Evolutionary conservation across 1,284 basidiomycete genomes (phyloP).

Genomic region (Sphagnurus paluster): DNA sequence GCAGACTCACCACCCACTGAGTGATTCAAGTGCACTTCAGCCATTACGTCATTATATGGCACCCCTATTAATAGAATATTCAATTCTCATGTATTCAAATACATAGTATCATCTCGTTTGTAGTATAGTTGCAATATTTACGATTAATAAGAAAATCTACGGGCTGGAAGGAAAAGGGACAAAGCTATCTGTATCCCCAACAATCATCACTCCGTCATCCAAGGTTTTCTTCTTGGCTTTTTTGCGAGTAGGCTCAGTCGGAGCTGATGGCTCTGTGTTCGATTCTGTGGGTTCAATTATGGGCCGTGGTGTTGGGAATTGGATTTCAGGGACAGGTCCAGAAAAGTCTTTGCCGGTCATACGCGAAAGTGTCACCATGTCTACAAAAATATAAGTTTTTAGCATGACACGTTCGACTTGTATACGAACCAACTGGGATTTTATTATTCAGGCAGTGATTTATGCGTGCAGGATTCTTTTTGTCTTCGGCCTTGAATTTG

Average conservation of each 20-base stretch:
- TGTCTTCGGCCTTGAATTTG: slow-evolving; percentile 90
- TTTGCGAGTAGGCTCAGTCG: slow-evolving; percentile 16
- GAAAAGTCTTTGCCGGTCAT: slow-evolving; percentile 83
- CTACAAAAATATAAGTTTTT: slow-evolving; percentile 37
- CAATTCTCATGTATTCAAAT: too few relatives aligned
- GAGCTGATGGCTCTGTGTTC: slow-evolving; percentile 12
- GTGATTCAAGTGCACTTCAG: not conserved
- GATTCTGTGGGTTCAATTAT: slow-evolving; percentile 15
- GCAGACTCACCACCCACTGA: not conserved
- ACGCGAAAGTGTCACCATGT: slow-evolving; percentile 66
- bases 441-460: slow-evolving; percentile 66
- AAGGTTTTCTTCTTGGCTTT: slow-evolving; percentile 26
- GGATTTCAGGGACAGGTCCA: slow-evolving; percentile 73
- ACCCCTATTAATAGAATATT: too few relatives aligned
- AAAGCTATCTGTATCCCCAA: slow-evolving; percentile 29
- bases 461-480: slow-evolving; percentile 69
- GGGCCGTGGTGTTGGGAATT: slow-evolving; percentile 45
- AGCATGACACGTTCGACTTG: not conserved
- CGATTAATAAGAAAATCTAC: slow-evolving; percentile 14
- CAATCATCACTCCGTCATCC: slow-evolving; percentile 29
- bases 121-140: not conserved
- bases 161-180: slow-evolving; percentile 17
- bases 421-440: slow-evolving; percentile 62
- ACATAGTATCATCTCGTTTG: too few relatives aligned
- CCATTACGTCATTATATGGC: slow-evolving; percentile 1